Base-by-base conservation (phyloP, 164 flowering plant genomes). In the Pachysandra terminalis region DNA sequence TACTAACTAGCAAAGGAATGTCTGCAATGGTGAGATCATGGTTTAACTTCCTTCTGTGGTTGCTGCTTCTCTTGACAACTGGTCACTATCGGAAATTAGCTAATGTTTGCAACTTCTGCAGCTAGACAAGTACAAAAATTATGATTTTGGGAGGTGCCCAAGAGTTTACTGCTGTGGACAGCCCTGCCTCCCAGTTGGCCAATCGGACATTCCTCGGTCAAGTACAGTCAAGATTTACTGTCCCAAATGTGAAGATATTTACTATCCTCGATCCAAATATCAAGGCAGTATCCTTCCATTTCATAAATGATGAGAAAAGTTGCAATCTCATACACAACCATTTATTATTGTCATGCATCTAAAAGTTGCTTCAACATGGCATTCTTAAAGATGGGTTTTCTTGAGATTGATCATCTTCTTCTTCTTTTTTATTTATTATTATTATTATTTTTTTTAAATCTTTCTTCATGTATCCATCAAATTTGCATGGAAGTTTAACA, bases 61-160 rank as follows among this genome's bases (percentile, higher is more conserved):
- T 12, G 41, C 16, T 49, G 19, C 24, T 22, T 22, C 0, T 65
- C 55, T 65, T 40, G 14, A 21, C 59, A 9, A 23, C 15, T 68
- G 6, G 28, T 27, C 49, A 32, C 35, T 53, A 28, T 63, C 49
- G 56, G 40, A 19, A 19, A n/a, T 40, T 25, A 6, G 58, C 22
- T 70, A 56, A 37, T 19, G 71, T 28, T n/a, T 72, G 10, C 22
- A 56, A 66, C 27, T 71, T 78, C n/a, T 74, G 19, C 88, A 91
- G 97, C 70, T 89, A 26, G 95, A 91, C 61, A 91, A 91, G 77
- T 91, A 86, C 82, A 91, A 89, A 79, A 87, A 79, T 73, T 81
- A 80, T 70, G 97, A 91, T 37, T 91, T 89, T 71, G 97, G 97
- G 59, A 85, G 97, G 70, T 91, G 97, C 80, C 97, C 97, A 9